Evolutionary conservation across 2,329 filamentous ascomycete species (phyloP).

Genomic region (Fusarium guadeloupense): DNA sequence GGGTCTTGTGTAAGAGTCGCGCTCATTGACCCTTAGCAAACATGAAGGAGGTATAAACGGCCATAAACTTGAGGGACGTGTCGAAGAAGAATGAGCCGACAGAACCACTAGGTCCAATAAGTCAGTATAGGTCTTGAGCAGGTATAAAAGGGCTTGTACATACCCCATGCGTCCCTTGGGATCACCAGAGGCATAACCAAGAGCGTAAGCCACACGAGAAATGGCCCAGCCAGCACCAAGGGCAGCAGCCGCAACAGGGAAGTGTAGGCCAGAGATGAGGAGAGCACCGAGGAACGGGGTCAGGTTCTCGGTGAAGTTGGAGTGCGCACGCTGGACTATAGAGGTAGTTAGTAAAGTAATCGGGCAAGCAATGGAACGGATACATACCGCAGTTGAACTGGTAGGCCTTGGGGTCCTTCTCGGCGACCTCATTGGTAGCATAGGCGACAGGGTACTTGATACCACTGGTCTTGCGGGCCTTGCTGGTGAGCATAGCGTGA

Average conservation of each 20-base stretch:
- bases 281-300: conserved; percentile 61
- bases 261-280: conserved; percentile 65
- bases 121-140: conserved; percentile 25
- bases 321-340: conserved; percentile 67
- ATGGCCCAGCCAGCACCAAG: conserved; percentile 64
- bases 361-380: neutral
- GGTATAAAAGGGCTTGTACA: conserved; percentile 29
- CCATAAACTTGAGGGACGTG: conserved; percentile 52
- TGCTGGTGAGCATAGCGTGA: conserved; percentile 59
- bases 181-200: conserved; percentile 62
- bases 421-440: conserved; percentile 62
- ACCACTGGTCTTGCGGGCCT: conserved; percentile 61
- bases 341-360: conserved; percentile 2
- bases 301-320: conserved; percentile 71
- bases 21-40: conserved; percentile 48
- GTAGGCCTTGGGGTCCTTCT: conserved; percentile 63
- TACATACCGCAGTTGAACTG: conserved; percentile 69
- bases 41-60: conserved; percentile 54
- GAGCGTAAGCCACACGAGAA: conserved; percentile 62
- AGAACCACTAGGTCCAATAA: conserved; percentile 47
- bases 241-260: conserved; percentile 59
- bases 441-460: conserved; percentile 68
- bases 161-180: conserved; percentile 56
- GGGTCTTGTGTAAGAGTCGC: neutral
- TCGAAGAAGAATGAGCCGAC: conserved; percentile 49